Evolutionary conservation across 148 eudicot genomes (phyloP).

Genomic region (Gaultheria prostrata): DNA sequence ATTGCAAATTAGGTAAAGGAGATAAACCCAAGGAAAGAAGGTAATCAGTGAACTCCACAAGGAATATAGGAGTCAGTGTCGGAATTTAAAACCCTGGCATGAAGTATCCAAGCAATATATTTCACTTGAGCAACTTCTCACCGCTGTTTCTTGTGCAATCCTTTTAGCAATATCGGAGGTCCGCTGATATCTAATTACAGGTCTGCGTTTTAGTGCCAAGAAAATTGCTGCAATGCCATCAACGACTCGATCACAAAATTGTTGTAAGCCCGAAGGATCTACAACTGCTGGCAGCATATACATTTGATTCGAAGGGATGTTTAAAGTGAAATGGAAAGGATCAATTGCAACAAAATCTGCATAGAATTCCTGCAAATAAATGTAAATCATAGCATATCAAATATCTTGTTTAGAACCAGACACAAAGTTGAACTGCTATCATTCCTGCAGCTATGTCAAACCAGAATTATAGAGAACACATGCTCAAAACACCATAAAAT

Average conservation of each 20-base stretch:
- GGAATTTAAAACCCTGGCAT: background rate
- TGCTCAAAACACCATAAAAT: background rate
- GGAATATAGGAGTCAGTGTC: background rate
- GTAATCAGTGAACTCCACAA: conserved; percentile 3
- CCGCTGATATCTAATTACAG: conserved; percentile 81
- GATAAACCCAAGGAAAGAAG: background rate
- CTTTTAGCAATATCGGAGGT: conserved; percentile 94
- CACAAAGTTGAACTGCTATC: background rate
- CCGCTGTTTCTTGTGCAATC: conserved; percentile 80
- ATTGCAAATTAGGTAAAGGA: background rate
- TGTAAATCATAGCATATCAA: background rate
- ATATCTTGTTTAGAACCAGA: background rate
- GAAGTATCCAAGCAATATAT: conserved; percentile 4
- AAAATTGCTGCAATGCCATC: conserved; percentile 91
- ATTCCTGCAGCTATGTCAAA: background rate
- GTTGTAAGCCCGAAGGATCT: conserved; percentile 72
- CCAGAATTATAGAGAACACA: background rate
- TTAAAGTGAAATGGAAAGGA: conserved; percentile 78
- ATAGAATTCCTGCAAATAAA: conserved; percentile 71
- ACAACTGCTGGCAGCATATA: conserved; percentile 95
- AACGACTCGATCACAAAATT: conserved; percentile 78
- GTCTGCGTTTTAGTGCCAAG: conserved; percentile 79
- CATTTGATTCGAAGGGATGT: conserved; percentile 67
- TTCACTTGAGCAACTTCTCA: conserved; percentile 37
- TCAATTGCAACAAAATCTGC: conserved; percentile 92